Conservation (phyloP, 75 land plant species). For the Cunninghamia lanceolata region DNA sequence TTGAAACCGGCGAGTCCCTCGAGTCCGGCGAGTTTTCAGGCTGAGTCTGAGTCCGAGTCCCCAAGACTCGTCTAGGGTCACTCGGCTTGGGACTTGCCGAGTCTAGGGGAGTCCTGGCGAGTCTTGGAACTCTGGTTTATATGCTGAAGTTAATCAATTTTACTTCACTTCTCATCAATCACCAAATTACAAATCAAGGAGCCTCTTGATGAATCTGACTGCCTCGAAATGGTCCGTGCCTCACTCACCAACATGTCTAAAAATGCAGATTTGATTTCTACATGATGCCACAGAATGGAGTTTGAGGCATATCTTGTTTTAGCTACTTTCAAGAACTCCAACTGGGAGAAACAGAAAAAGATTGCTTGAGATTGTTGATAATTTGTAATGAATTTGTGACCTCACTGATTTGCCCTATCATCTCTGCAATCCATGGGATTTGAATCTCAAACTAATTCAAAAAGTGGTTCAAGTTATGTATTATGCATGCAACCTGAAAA, state of each 20-base stretch:
- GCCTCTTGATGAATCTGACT: background rate
- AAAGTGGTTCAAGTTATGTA: background rate
- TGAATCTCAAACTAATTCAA: background rate
- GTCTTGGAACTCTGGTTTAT: no score
- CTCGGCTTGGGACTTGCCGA: no score
- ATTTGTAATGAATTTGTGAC: background rate
- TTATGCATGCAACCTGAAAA: background rate
- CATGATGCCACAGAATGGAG: background rate
- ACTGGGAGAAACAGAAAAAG: background rate
- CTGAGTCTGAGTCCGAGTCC: no score
- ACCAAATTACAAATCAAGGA: background rate
- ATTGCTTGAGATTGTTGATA: background rate
- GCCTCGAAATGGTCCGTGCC: background rate
- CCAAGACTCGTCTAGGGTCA: no score
- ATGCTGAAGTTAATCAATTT: background rate
- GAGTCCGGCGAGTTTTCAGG: no score
- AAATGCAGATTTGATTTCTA: background rate
- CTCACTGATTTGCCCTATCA: background rate
- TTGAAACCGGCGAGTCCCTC: no score
- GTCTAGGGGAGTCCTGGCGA: no score
- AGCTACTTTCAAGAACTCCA: background rate
- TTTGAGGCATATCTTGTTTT: conserved; percentile 1
- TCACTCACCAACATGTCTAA: background rate
- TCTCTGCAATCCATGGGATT: background rate
- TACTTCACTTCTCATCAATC: background rate